Base-by-base conservation (phyloP, 106 monocot species). In the Allium sativum region DNA sequence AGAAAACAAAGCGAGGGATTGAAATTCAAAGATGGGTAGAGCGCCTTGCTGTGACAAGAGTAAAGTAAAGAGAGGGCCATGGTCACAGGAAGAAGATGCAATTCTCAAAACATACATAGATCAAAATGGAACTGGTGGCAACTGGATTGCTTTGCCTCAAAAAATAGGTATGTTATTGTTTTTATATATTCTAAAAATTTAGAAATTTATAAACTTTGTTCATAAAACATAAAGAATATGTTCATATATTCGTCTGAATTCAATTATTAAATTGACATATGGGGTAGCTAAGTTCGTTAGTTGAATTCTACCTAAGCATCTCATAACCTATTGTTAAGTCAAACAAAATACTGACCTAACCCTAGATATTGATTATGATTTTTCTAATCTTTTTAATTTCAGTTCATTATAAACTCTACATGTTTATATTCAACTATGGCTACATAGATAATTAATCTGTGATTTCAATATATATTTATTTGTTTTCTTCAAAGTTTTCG, bases 101-200 rank as follows among this genome's bases (percentile, higher is more conserved):
- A 85, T 75, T 77, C 93, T 93, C 77, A 93, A 82, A 71, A 70
- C 88, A 61, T 88, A 85, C 76, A 93, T 93, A 41, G 88, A 93
- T 43, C 65, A 82, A 68, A 48, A 94, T 61, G 94, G 94, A 78
- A 94, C 94, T 67, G 94, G 94, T 11, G 94, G 94, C 53, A 94
- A 94, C 76, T 94, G 94, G 94, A 94, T 94, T 40, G 83, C 94
- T 43, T 84, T 94, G 20, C 94, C 93, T 8, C 93, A 85, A 45
- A 93, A 88, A 72, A 88, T 93, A 8, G 93, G 93, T 93, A 76
- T 10, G 67, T 75, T 76, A 15, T 76, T 75, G 13, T 80, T 75
- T 75, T 80, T 75, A 54, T 75, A 76, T 54, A 80, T 75, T 63
- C 63, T 67, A 10, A 80, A 55, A 9, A 76, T 80, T 64, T 76